phyloP scores from a whole-genome alignment of 139 green algal genomes.

The Microglena sp. region DNA sequence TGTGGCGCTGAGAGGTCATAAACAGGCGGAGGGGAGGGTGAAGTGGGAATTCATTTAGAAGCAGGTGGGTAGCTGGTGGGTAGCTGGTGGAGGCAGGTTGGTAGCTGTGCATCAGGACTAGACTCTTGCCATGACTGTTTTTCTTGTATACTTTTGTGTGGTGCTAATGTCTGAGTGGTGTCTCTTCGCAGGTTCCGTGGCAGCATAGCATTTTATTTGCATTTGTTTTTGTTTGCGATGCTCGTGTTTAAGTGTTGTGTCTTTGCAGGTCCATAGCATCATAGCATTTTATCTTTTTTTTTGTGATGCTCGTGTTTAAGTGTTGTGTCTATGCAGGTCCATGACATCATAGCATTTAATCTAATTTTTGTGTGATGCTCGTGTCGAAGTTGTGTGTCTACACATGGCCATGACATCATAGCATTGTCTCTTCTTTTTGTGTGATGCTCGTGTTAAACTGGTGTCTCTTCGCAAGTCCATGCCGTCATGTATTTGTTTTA shows the following conservation, averaged over 20 bases:
- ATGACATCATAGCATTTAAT: no score
- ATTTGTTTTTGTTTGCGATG: not conserved
- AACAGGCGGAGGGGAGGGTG: conserved; percentile 16
- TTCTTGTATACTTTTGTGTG: not conserved
- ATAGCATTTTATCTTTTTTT: not conserved
- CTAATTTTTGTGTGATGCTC: no score
- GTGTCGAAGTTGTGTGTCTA: conserved; percentile 35
- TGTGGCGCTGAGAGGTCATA: conserved; percentile 23
- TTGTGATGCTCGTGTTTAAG: no score
- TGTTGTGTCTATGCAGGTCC: no score
- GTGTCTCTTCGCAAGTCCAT: no score
- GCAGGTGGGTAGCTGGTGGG: not conserved
- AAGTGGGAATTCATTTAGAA: not conserved
- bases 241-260: no score
- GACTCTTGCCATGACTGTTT: not conserved
- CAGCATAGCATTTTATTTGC: not conserved
- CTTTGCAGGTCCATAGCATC: not conserved
- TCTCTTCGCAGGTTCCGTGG: not conserved
- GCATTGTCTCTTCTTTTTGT: not conserved
- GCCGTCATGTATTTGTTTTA: no score
- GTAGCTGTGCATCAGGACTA: not conserved
- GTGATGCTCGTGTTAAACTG: not conserved
- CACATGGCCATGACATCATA: not conserved
- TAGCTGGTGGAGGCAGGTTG: not conserved
- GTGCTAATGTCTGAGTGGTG: not conserved